Base-by-base conservation (phyloP, 345 rosid species). In the Carallia brachiata region DNA sequence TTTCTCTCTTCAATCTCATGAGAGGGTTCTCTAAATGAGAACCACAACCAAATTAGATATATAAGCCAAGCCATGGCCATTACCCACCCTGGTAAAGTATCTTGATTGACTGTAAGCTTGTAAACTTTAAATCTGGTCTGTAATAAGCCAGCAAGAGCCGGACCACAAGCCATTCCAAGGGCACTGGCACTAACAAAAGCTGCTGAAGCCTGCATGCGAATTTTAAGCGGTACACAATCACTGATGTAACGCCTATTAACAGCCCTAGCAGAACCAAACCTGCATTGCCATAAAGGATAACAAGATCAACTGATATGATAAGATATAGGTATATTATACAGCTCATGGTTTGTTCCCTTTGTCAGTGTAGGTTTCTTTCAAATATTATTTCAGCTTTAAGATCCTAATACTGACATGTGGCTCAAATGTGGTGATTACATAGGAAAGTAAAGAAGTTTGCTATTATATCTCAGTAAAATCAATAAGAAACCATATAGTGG, bases 181-280 rank as follows among this genome's bases (percentile, higher is more conserved):
- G 99, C 99, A 89, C 99, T 96, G 73, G 99, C 99, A 85, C 99
- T 96, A 73, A 96, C 99, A 86, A 96, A 96, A 69, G 93, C 99
- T 0, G 99, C 98, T 0, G 99, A 96, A 76, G 99, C 97, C 75
- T 96, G 97, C 99, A 96, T 87, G 48, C 98, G 90, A 75, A 89
- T 78, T 75, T 82, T 89, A 65, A 89, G 78, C 18, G 99, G 98
- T 61, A 92, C 98, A 71, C 98, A 92, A 62, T 96, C 98, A 72
- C 99, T 96, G 75, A 96, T 96, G 76, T 92, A 96, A 40, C 98
- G 91, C 69, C 99, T 74, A 77, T 96, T 96, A 68, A 96, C 99
- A 79, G 99, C 98, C 87, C 98, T 89, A 32, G 99, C 98, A 79
- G 99, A 96, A 63, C 98, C 99, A 5, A 96, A 84, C 75, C 99